Conservation (phyloP, 768 basidiomycete species). For the Boletus tomentosulus region DNA sequence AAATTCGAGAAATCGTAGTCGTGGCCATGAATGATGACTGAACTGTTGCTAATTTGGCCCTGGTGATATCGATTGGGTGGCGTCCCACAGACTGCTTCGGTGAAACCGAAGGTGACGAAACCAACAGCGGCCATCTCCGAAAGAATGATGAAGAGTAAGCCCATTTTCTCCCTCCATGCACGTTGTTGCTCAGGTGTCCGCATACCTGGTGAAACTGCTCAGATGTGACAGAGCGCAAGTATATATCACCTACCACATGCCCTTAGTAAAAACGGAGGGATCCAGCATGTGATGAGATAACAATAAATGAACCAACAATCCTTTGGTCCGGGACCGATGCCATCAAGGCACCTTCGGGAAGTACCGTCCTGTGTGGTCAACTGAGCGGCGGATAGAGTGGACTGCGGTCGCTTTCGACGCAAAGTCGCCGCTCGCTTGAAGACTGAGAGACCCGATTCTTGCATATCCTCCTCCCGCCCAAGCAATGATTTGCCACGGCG, state of each 20-base stretch:
- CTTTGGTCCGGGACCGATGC: conserved; percentile 82
- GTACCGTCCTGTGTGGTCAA: conserved; percentile 34
- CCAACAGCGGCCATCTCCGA: conserved; percentile 91
- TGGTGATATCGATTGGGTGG: conserved; percentile 81
- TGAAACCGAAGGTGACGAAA: conserved; percentile 98
- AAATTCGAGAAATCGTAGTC: conserved; percentile 90
- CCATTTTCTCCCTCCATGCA: conserved; percentile 99
- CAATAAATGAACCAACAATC: conserved; percentile 96
- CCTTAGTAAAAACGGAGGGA: conserved; percentile 75
- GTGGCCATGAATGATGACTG: conserved; percentile 91
- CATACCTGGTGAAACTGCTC: conserved; percentile 52
- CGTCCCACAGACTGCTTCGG: conserved; percentile 85
- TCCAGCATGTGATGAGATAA: conserved; percentile 73
- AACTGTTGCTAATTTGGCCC: conserved; percentile 69
- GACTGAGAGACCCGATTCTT: conserved; percentile 87
- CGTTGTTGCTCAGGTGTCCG: conserved; percentile 88
- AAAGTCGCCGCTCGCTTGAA: conserved; percentile 85
- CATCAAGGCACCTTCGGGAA: conserved; percentile 56
- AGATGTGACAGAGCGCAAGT: conserved; percentile 1
- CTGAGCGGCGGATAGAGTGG: conserved; percentile 39
- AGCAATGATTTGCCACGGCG: conserved; percentile 88
- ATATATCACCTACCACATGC: conserved; percentile 62
- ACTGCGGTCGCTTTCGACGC: conserved; percentile 58
- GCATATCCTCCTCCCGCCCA: conserved; percentile 84
- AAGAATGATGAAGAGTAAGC: conserved; percentile 76